phyloP scores from a whole-genome alignment of 1,139 yeast genomes.

The Casaregolazyma suthepensis region DNA sequence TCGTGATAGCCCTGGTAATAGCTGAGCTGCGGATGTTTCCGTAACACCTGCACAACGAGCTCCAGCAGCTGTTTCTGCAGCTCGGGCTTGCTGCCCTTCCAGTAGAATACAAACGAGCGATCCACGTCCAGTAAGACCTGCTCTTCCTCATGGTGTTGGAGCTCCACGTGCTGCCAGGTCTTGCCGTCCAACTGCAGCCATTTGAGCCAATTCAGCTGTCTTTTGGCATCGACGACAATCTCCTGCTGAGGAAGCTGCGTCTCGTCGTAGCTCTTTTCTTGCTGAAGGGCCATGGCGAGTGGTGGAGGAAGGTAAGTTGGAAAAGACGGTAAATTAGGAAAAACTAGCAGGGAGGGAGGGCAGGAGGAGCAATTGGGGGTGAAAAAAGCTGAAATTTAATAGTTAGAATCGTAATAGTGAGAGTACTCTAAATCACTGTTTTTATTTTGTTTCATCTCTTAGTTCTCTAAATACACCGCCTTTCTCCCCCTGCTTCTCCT shows the following conservation, averaged over 20 bases:
- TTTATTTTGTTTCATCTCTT: too few relatives aligned
- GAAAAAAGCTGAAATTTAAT: neutral
- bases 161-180: slow-evolving; percentile 1
- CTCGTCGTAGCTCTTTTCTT: slow-evolving; percentile 4
- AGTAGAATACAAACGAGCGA: slow-evolving; percentile 49
- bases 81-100: slow-evolving; percentile 16
- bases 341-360: neutral
- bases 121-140: slow-evolving; percentile 76
- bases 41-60: slow-evolving; percentile 50
- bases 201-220: slow-evolving; percentile 11
- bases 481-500: neutral
- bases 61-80: slow-evolving; percentile 30
- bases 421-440: neutral
- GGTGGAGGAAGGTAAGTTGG: neutral
- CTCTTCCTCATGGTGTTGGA: slow-evolving; percentile 60
- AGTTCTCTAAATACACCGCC: too few relatives aligned
- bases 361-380: neutral
- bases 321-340: neutral
- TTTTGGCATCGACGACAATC: neutral
- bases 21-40: slow-evolving; percentile 54
- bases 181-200: slow-evolving; percentile 18
- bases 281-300: slow-evolving; percentile 2
- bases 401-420: too few relatives aligned
- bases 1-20: slow-evolving; percentile 96
- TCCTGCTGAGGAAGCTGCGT: neutral